Conservation (phyloP, 345 rosid genomes). For the Stellera chamaejasme region DNA sequence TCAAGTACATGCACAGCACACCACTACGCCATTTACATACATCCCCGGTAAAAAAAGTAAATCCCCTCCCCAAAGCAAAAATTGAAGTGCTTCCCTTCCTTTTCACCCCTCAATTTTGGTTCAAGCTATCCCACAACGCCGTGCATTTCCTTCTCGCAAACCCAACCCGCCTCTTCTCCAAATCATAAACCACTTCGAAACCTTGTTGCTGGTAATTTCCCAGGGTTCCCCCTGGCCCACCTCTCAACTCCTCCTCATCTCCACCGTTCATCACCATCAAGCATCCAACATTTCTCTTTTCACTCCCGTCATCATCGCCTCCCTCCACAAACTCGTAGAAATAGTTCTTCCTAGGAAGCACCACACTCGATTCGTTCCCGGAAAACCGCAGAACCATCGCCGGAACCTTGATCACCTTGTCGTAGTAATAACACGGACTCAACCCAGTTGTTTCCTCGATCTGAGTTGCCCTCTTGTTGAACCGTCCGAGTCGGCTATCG, state of each 20-base stretch:
- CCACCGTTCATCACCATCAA: conserved; percentile 95
- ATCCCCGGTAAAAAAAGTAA: background rate
- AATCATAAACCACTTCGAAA: conserved; percentile 84
- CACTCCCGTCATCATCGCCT: conserved; percentile 33
- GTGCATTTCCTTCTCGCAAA: conserved; percentile 82
- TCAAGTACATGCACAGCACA: background rate
- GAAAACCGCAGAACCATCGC: conserved; percentile 47
- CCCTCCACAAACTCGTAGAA: conserved; percentile 71
- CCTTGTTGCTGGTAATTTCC: conserved; percentile 98
- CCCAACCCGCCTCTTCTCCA: conserved; percentile 67
- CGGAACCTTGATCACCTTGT: conserved; percentile 39
- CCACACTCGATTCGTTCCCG: conserved; percentile 67
- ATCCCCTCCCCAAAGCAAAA: conserved; percentile 10
- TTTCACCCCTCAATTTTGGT: conserved; percentile 24
- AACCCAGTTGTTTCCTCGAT: conserved; percentile 64
- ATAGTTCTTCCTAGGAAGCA: conserved; percentile 71
- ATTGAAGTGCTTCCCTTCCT: conserved; percentile 14
- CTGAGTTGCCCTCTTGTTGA: conserved; percentile 45
- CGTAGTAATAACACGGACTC: conserved; percentile 64
- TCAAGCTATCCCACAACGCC: conserved; percentile 70
- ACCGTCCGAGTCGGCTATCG: conserved; percentile 43
- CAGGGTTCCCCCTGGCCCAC: conserved; percentile 73
- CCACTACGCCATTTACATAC: conserved; percentile 9
- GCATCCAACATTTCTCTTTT: conserved; percentile 62
- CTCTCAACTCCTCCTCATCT: conserved; percentile 57